Percentiles rank a stretch among this genome's conserved stretches.
These are phyloP conservation scores for Russula compacta DNA, from an alignment of 768 basidiomycete species.

Conservation along the genomic window DNA sequence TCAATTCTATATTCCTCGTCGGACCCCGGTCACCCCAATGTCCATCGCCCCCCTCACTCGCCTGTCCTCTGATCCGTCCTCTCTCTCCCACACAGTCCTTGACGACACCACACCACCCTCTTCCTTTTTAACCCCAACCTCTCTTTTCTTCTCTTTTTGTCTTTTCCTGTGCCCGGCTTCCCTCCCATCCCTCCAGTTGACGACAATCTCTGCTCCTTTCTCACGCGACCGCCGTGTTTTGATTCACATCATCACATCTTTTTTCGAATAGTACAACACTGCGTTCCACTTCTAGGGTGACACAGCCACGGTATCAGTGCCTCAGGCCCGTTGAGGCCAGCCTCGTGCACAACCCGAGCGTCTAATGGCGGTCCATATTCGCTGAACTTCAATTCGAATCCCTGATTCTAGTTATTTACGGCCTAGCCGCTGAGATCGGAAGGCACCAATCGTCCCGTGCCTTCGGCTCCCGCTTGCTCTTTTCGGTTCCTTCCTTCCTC, in stretches of 20 bases:
- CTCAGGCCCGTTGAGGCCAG: conserved; percentile 7
- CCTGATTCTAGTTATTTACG: conserved; percentile 16
- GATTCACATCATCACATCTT: conserved; percentile 3
- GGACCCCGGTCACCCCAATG: conserved; percentile 8
- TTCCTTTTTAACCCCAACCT: too few relatives aligned
- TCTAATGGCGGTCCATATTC: conserved; percentile 8
- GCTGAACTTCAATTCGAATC: conserved; percentile 10
- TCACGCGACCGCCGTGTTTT: not conserved
- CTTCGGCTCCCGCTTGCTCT: not conserved
- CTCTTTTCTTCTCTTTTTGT: not conserved
- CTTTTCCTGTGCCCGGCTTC: not conserved
- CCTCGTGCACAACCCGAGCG: conserved; percentile 13
- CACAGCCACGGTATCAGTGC: conserved; percentile 20
- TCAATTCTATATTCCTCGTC: not conserved
- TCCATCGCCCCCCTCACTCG: not conserved
- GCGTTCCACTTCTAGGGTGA: conserved; percentile 3
- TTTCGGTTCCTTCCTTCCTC: conserved; percentile 9
- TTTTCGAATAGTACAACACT: not conserved
- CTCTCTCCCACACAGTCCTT: not conserved
- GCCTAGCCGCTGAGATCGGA: conserved; percentile 22
- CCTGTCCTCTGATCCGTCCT: not conserved
- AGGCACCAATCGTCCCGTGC: conserved; percentile 18
- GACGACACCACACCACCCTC: not conserved
- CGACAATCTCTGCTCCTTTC: not conserved
- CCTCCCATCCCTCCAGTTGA: not conserved